Percentiles rank a stretch among this genome's conserved stretches.
These are phyloP conservation scores for Suillus alpinus DNA, from an alignment of 768 basidiomycete species.

Conservation along the genomic window DNA sequence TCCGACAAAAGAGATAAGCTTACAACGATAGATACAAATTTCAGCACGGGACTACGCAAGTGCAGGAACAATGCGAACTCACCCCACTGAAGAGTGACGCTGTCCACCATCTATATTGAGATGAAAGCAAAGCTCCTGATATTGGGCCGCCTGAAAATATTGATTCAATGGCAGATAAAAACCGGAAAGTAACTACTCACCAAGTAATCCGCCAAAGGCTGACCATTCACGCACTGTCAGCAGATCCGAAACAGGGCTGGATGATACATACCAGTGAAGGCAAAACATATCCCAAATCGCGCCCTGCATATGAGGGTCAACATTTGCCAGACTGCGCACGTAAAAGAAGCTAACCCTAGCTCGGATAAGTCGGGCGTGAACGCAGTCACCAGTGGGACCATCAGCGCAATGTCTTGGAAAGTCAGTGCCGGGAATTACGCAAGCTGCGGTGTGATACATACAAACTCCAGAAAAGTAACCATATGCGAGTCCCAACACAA, in stretches of 20 bases:
- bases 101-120: slow-evolving; percentile 53
- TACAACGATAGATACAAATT: too few relatives aligned
- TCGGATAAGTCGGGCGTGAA: slow-evolving; percentile 46
- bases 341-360: slow-evolving; percentile 38
- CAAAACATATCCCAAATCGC: slow-evolving; percentile 50
- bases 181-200: slow-evolving; percentile 8
- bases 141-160: slow-evolving; percentile 48
- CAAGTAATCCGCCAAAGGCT: slow-evolving; percentile 25
- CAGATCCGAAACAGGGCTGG: not conserved
- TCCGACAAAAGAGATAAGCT: not conserved
- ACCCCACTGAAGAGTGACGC: slow-evolving; percentile 52
- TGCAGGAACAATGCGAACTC: slow-evolving; percentile 3
- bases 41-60: not conserved
- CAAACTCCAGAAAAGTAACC: slow-evolving; percentile 49
- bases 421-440: not conserved
- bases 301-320: slow-evolving; percentile 13
- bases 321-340: not conserved
- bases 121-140: slow-evolving; percentile 51
- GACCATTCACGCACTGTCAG: not conserved
- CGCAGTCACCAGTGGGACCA: slow-evolving; percentile 44
- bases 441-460: slow-evolving; percentile 15
- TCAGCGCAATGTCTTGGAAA: slow-evolving; percentile 33
- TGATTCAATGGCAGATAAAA: not conserved
- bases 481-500: slow-evolving; percentile 43
- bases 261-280: slow-evolving; percentile 35